These are phyloP conservation scores for Mimosa bimucronata DNA, from an alignment of 306 rosid species.

Conservation along the genomic window DNA sequence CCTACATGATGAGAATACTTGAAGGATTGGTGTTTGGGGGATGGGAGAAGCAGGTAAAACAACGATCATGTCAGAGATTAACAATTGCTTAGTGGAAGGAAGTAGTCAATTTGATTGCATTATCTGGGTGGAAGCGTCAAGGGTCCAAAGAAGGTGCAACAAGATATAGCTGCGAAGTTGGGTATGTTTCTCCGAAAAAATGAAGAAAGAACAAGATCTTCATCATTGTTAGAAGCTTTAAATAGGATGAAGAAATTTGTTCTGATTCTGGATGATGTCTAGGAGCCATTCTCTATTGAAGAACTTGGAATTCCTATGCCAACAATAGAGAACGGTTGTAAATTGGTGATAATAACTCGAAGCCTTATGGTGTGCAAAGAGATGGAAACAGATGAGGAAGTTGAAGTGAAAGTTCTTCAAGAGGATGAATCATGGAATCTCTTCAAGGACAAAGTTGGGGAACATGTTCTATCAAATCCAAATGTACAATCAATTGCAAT, in stretches of 20 bases:
- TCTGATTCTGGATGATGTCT: conserved; percentile 33
- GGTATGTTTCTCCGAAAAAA: not conserved
- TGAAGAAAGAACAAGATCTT: not conserved
- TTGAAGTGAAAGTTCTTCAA: conserved; percentile 17
- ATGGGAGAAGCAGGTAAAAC: conserved; percentile 41
- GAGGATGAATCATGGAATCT: conserved; percentile 32
- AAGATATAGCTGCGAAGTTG: conserved; percentile 23
- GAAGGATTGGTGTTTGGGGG: conserved; percentile 19
- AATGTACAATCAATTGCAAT: conserved; percentile 8
- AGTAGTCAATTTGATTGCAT: not conserved
- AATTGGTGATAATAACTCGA: too few relatives aligned
- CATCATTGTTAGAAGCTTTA: conserved; percentile 14
- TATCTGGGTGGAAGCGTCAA: not conserved
- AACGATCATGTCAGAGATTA: conserved; percentile 29
- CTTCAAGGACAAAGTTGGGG: conserved; percentile 26
- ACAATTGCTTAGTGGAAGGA: conserved; percentile 9
- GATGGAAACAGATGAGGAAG: conserved; percentile 32
- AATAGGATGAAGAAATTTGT: not conserved
- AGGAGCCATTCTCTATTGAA: conserved; percentile 35
- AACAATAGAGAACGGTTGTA: conserved; percentile 19
- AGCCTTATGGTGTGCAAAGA: conserved; percentile 14
- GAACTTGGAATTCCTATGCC: conserved; percentile 34
- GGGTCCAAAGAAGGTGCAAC: conserved; percentile 5
- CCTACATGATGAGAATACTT: not conserved
- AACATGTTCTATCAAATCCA: not conserved